These are phyloP conservation scores for Linanthus parryae DNA, from an alignment of 148 eudicot species.

Conservation along the genomic window DNA sequence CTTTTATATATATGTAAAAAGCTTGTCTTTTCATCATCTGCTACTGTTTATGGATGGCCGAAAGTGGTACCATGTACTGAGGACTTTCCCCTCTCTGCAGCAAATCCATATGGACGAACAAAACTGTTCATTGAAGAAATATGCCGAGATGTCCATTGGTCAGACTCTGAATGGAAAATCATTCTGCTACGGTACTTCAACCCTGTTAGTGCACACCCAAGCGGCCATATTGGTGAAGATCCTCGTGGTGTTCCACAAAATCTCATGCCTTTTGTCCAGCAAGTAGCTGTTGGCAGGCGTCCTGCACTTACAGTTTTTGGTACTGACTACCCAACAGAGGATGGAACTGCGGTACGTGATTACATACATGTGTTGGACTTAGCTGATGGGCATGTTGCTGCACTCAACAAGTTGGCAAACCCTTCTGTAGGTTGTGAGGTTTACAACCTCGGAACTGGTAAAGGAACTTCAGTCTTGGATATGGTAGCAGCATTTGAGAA, in stretches of 20 bases:
- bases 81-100: constrained; percentile 78
- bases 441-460: constrained; percentile 96
- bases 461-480: constrained; percentile 90
- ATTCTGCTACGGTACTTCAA: constrained; percentile 93
- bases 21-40: constrained; percentile 97
- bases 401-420: constrained; percentile 64
- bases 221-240: constrained; percentile 94
- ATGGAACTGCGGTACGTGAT: constrained; percentile 99
- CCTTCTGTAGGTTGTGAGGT: constrained; percentile 85
- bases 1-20: too few species aligned
- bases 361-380: constrained; percentile 97
- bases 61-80: constrained; percentile 93
- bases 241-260: constrained; percentile 92
- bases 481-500: constrained; percentile 98
- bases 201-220: constrained; percentile 96
- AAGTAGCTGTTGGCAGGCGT: constrained; percentile 97
- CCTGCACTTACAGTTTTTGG: constrained; percentile 78
- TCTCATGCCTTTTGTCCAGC: constrained; percentile 97
- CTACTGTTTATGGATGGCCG: constrained; percentile 99
- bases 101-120: constrained; percentile 95
- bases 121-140: constrained; percentile 98
- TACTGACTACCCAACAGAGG: constrained; percentile 71
- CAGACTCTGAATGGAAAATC: constrained; percentile 80
- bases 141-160: constrained; percentile 58
- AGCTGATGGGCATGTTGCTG: constrained; percentile 97